Evolutionary conservation across 1,284 basidiomycete species (phyloP).

Genomic region (Lentinula novae-zelandiae): DNA sequence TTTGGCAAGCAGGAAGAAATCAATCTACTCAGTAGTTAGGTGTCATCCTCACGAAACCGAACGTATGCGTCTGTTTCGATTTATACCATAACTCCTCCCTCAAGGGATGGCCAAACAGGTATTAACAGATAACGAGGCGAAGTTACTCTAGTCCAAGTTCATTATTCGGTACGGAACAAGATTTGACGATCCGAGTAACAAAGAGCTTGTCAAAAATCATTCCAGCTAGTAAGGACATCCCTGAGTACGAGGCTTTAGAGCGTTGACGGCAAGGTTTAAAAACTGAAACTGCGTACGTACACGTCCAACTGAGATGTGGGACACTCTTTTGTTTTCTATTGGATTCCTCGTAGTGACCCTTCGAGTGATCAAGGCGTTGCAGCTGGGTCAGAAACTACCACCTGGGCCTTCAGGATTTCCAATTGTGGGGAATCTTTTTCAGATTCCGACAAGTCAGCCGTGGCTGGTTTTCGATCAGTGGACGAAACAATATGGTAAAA

Average conservation of each 20-base stretch:
- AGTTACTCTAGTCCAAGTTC: no score
- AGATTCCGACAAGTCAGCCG: background rate
- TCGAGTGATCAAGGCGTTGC: background rate
- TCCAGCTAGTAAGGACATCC: no score
- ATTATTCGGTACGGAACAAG: no score
- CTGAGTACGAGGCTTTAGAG: no score
- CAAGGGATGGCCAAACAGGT: no score
- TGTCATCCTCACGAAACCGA: background rate
- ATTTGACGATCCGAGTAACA: no score
- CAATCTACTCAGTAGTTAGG: no score
- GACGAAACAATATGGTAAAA: background rate
- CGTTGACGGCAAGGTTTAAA: no score
- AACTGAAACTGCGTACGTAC: no score
- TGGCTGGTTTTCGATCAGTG: conserved; percentile 4
- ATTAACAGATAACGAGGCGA: no score
- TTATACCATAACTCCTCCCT: no score
- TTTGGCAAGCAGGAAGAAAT: background rate
- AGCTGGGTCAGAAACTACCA: background rate
- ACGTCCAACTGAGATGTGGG: background rate
- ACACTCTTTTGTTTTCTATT: background rate
- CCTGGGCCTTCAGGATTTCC: background rate
- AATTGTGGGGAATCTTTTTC: conserved; percentile 4
- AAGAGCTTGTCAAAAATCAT: no score
- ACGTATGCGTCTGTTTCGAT: background rate
- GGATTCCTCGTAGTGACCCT: background rate